These are phyloP conservation scores for Radiomyces spectabilis DNA, from an alignment of 192 early-diverging fungal species.

Conservation along the genomic window DNA sequence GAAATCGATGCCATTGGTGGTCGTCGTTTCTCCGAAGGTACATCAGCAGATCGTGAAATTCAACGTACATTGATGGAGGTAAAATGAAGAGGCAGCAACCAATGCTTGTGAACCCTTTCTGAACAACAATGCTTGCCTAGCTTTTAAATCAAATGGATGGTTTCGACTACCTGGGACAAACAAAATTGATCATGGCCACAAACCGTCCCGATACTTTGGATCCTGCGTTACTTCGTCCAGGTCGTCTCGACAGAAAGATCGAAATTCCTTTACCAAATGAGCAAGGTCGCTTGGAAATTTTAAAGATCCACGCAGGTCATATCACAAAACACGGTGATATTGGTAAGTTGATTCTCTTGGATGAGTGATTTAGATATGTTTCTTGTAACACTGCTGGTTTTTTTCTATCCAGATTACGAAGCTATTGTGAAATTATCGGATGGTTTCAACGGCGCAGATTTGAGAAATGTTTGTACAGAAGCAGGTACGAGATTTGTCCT, in stretches of 20 bases:
- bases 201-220: conserved; percentile 98
- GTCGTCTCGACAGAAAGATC: conserved; percentile 96
- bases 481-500: conserved; percentile 50
- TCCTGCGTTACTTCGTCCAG: conserved; percentile 94
- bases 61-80: conserved; percentile 98
- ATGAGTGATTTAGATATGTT: not conserved
- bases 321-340: conserved; percentile 98
- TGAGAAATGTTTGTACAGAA: conserved; percentile 99
- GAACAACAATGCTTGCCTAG: conserved; percentile 15
- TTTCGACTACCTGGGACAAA: conserved; percentile 96
- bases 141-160: conserved; percentile 99
- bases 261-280: conserved; percentile 99
- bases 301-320: conserved; percentile 91
- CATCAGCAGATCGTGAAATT: conserved; percentile 99
- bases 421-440: conserved; percentile 97
- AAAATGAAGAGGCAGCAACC: not conserved
- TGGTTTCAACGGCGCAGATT: conserved; percentile 98
- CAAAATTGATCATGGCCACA: conserved; percentile 99
- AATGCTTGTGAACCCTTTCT: not conserved
- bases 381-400: not conserved
- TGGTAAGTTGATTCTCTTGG: conserved; percentile 37
- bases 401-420: conserved; percentile 73
- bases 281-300: conserved; percentile 90
- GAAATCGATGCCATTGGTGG: conserved; percentile 99
- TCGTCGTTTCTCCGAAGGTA: conserved; percentile 96